Evolutionary conservation across 768 basidiomycete genomes (phyloP).

Genomic region (Cystofilobasidium ferigula): DNA sequence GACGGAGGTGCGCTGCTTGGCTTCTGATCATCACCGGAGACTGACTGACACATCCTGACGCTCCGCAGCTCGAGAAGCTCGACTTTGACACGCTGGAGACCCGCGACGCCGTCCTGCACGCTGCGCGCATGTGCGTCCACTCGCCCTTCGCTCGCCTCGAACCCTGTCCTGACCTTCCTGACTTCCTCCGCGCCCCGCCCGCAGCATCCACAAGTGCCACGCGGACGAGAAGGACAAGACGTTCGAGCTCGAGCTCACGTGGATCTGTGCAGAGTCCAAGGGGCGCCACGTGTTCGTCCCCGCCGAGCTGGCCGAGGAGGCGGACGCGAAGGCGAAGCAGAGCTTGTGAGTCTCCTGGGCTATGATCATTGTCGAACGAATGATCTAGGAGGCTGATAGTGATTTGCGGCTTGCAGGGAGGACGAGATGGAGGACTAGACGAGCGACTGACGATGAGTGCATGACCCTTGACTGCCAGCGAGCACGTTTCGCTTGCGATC

Average conservation of each 20-base stretch:
- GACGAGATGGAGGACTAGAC: slow-evolving; percentile 26
- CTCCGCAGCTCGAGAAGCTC: slow-evolving; percentile 65
- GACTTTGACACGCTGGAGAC: slow-evolving; percentile 67
- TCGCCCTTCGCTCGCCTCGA: no score
- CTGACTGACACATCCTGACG: not conserved
- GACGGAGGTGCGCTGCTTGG: slow-evolving; percentile 50
- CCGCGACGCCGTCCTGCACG: slow-evolving; percentile 79
- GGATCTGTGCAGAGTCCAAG: slow-evolving; percentile 79
- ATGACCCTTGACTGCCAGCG: no score
- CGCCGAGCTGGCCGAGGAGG: slow-evolving; percentile 68
- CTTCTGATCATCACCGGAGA: not conserved
- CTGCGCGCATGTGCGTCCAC: slow-evolving; percentile 86
- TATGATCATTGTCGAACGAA: no score
- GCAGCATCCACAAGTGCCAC: slow-evolving; percentile 93
- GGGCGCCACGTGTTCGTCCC: slow-evolving; percentile 74
- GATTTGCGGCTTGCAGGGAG: slow-evolving; percentile 3
- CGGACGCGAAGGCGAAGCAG: slow-evolving; percentile 75
- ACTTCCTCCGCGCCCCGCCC: not conserved
- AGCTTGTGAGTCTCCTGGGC: slow-evolving; percentile 43
- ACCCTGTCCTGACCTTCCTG: not conserved
- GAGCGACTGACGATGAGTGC: no score
- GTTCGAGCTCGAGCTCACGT: slow-evolving; percentile 94
- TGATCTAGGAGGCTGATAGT: not conserved
- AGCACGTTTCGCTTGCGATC: no score
- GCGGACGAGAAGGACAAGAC: slow-evolving; percentile 97